Percentiles rank a stretch among this genome's conserved stretches.
Evolutionary conservation across 2,329 filamentous ascomycete species (phyloP).

Genomic region (Neophaeococcomyces aloes): DNA sequence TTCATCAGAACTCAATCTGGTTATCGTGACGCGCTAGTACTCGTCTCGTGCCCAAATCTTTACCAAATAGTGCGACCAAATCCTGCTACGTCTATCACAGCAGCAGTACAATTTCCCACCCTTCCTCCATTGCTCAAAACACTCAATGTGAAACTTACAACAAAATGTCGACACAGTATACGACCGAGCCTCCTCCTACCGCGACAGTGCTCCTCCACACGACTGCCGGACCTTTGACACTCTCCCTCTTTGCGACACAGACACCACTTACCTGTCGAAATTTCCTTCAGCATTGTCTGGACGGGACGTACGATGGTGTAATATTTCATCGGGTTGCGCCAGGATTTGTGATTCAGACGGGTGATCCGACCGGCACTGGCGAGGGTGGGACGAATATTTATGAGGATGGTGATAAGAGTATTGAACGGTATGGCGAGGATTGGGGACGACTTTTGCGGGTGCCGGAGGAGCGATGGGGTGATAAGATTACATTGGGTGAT

Average conservation of each 20-base stretch:
- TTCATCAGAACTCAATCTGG: too few species aligned
- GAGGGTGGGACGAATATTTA: constrained; percentile 80
- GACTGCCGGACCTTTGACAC: constrained; percentile 73
- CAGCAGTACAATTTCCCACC: too few species aligned
- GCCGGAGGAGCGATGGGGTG: constrained; percentile 31
- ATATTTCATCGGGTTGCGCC: constrained; percentile 90
- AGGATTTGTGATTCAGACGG: constrained; percentile 87
- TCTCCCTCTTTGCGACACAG: constrained; percentile 93
- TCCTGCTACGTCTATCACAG: too few species aligned
- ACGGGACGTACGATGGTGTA: constrained; percentile 89
- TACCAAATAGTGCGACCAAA: too few species aligned
- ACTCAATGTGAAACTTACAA: too few species aligned
- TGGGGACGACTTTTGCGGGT: constrained; percentile 44
- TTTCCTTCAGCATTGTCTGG: constrained; percentile 87
- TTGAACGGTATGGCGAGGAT: constrained; percentile 37
- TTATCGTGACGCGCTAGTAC: too few species aligned
- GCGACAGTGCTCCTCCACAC: constrained; percentile 87
- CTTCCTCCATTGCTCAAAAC: too few species aligned
- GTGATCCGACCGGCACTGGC: constrained; percentile 76
- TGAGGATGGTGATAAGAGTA: constrained; percentile 48
- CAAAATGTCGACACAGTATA: constrained; percentile 78
- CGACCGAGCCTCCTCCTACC: constrained; percentile 87
- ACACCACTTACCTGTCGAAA: constrained; percentile 84
- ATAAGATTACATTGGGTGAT: constrained; percentile 62
- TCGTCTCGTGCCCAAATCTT: too few species aligned